A percentile compares a stretch with the other conserved stretches of the same genome.
Evolutionary conservation across 2,329 filamentous ascomycete species (phyloP).

Genomic region (Pseudocercospora eumusae): DNA sequence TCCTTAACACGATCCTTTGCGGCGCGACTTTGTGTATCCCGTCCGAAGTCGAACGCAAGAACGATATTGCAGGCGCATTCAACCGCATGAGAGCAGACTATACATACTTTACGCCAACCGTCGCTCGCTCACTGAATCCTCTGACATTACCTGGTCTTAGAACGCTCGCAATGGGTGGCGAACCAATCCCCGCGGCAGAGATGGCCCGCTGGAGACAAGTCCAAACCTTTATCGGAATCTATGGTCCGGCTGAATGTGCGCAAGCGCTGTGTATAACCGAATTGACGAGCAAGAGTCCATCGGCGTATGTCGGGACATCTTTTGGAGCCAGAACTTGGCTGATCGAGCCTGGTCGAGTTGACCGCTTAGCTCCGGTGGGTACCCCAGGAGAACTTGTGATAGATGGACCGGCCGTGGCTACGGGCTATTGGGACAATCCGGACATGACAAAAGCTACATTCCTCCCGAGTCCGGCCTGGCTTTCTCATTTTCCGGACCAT

Average conservation of each 20-base stretch:
- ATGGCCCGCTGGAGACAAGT: conserved; percentile 43
- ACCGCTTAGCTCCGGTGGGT: conserved; percentile 53
- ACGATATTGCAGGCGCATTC: conserved; percentile 40
- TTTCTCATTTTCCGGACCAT: neutral
- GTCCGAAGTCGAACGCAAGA: neutral
- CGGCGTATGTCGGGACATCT: conserved; percentile 12
- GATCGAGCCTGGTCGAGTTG: conserved; percentile 14
- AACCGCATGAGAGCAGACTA: conserved; percentile 36
- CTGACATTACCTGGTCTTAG: conserved; percentile 8
- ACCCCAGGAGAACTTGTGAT: conserved; percentile 4
- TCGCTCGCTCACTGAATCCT: conserved; percentile 51
- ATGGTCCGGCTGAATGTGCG: conserved; percentile 46
- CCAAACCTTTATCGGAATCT: conserved; percentile 46
- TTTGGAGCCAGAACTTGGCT: conserved; percentile 17
- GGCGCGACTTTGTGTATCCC: neutral
- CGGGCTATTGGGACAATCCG: neutral
- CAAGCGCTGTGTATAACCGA: conserved; percentile 13
- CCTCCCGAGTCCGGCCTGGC: conserved; percentile 2
- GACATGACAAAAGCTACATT: neutral
- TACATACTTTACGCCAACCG: conserved; percentile 58
- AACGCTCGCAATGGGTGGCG: conserved; percentile 36
- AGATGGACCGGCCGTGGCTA: neutral
- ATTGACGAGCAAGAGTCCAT: conserved; percentile 5
- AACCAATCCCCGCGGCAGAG: conserved; percentile 43
- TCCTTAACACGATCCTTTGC: neutral